Evolutionary conservation across 495 filamentous ascomycete species (phyloP), one percentile per base, ranked within the genome.

Genomic region (Podospora anserina): DNA sequence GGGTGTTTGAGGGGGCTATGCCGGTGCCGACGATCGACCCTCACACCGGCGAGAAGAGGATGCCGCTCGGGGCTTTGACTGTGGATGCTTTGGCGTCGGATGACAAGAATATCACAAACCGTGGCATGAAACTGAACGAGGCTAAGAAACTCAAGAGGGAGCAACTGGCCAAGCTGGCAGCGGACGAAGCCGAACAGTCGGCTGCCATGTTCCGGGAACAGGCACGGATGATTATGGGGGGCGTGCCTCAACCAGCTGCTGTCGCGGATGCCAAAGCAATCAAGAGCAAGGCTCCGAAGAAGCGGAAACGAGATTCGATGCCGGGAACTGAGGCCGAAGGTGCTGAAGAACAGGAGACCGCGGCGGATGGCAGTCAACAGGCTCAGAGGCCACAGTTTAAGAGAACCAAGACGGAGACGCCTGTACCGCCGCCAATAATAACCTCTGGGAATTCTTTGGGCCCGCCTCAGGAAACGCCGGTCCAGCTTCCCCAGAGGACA

Each of bases 91-190:
- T 85, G 61, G 78, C 78, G 9, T 81, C 79, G 16, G 82, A 86
- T 27, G 88, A 89, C 68, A 80, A 83, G 63, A 80, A 84, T 44
- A 71, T 92, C 26, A 91, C 88, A 75, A 97, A 96, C 75, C 86
- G 91, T 20, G 93, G 92, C 7, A 96, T 96, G 92, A 92, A 92
- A 72, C 77, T 96, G 61, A 96, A 96, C 75, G 91, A 96, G 74
- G 92, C 92, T 5, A 97, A 97, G 82, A 96, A 95, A 74, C 81
- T 92, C 63, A 97, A 96, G 82, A 88, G 89, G 59, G 91, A 94
- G 78, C 83, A 84, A 66, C 73, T 91, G 78, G 82, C 85, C 18
- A 86, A 90, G 61, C 88, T 92, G 76, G 88, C 89, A 61, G 86
- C 86, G 15, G 84, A 89, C 74, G 87, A 90, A 72, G 89, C 85